These are phyloP conservation scores for Colletotrichum endophyticum DNA, from an alignment of 2,329 filamentous ascomycete genomes.

Conservation along the genomic window DNA sequence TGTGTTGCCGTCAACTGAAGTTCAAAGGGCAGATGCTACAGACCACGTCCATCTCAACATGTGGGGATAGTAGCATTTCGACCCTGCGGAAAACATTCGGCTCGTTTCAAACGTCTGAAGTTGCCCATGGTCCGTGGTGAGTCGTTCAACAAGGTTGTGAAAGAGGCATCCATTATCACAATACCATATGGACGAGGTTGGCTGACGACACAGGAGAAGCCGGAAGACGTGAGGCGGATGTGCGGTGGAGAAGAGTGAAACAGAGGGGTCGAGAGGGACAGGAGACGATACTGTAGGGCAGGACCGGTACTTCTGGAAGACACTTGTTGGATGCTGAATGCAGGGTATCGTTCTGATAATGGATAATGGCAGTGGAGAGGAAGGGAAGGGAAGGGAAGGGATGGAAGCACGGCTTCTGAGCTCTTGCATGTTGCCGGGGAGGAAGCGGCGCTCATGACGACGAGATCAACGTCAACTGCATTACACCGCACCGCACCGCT, in stretches of 20 bases:
- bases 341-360: neutral
- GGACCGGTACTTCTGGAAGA: neutral
- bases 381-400: neutral
- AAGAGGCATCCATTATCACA: neutral
- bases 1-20: neutral
- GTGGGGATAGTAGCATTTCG: neutral
- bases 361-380: neutral
- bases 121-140: neutral
- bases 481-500: neutral
- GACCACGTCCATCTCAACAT: neutral
- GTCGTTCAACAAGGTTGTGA: neutral
- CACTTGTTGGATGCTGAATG: neutral
- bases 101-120: neutral
- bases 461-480: neutral
- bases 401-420: neutral
- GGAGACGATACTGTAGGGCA: neutral
- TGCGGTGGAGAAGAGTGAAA: neutral
- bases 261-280: neutral
- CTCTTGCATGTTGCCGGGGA: neutral
- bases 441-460: neutral
- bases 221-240: neutral
- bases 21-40: neutral
- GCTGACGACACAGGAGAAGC: neutral
- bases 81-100: neutral
- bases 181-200: neutral